Percentiles rank a stretch among this genome's conserved stretches.
phyloP scores from a whole-genome alignment of 2,329 filamentous ascomycete species.

The Trichoderma sp. region DNA sequence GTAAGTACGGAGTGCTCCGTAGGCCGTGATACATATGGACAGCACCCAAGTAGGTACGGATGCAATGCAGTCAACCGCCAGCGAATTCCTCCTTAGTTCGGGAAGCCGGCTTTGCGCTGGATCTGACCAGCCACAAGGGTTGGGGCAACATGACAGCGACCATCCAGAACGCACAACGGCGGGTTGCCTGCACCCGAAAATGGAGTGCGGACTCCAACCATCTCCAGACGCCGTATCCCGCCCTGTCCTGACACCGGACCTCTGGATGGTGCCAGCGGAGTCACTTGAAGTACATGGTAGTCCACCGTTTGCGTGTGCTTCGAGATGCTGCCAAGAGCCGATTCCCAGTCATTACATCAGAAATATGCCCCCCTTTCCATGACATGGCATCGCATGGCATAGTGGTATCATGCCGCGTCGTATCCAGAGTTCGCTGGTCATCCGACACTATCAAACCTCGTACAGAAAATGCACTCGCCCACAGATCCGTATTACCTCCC shows the following conservation, averaged over 20 bases:
- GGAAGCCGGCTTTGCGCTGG: background rate
- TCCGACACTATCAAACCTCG: slow-evolving; percentile 14
- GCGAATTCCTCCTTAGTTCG: background rate
- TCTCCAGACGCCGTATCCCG: background rate
- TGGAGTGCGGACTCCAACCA: background rate
- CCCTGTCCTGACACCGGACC: background rate
- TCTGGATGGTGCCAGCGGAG: background rate
- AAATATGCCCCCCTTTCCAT: background rate
- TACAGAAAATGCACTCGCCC: background rate
- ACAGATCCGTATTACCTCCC: slow-evolving; percentile 13
- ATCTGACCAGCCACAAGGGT: background rate
- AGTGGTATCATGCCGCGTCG: slow-evolving; percentile 11
- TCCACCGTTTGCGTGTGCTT: background rate
- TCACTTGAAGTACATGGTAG: background rate
- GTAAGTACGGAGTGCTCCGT: background rate
- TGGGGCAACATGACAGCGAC: background rate
- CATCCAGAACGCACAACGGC: background rate
- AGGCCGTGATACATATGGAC: background rate
- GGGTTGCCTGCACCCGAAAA: background rate
- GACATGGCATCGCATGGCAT: slow-evolving; percentile 5
- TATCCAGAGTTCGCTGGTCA: slow-evolving; percentile 15
- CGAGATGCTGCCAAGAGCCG: slow-evolving; percentile 4
- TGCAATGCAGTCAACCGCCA: slow-evolving; percentile 1
- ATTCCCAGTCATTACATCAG: background rate
- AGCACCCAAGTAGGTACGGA: background rate